These are phyloP conservation scores for Fusarium buharicum DNA, from an alignment of 2,329 filamentous ascomycete genomes.

Conservation along the genomic window DNA sequence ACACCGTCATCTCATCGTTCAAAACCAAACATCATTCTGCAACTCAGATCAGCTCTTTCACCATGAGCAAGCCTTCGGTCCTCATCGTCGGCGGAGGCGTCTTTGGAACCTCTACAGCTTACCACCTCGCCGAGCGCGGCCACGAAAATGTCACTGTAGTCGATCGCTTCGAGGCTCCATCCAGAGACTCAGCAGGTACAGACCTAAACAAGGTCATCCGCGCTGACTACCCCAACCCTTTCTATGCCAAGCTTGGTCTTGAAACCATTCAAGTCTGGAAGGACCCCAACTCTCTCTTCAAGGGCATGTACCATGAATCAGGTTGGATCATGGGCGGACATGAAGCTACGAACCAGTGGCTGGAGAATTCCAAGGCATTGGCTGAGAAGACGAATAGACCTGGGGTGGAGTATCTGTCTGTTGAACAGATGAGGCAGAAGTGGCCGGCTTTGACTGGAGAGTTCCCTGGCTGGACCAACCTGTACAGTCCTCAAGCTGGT, in stretches of 20 bases:
- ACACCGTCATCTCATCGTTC: background rate
- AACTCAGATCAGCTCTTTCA: background rate
- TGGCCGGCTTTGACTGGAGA: constrained; percentile 47
- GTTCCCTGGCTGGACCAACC: constrained; percentile 46
- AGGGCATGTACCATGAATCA: constrained; percentile 46
- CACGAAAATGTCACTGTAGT: constrained; percentile 60
- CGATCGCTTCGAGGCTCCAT: constrained; percentile 56
- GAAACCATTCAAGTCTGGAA: constrained; percentile 48
- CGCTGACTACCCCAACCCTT: constrained; percentile 67
- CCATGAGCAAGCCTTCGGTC: constrained; percentile 47
- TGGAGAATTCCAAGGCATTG: constrained; percentile 42
- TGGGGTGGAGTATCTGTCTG: constrained; percentile 44
- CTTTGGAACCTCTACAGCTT: constrained; percentile 62
- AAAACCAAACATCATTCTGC: background rate
- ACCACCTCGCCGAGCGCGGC: constrained; percentile 56
- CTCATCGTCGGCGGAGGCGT: constrained; percentile 59
- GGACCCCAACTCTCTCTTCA: constrained; percentile 44
- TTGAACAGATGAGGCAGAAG: constrained; percentile 40
- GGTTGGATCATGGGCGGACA: constrained; percentile 48
- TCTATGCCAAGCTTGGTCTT: constrained; percentile 61
- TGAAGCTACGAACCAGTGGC: constrained; percentile 44
- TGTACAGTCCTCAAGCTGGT: constrained; percentile 44
- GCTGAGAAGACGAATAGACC: constrained; percentile 39
- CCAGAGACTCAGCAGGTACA: constrained; percentile 63
- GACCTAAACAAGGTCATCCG: constrained; percentile 72